Conservation (phyloP, 768 basidiomycete genomes). For the Saitozyma podzolica region DNA sequence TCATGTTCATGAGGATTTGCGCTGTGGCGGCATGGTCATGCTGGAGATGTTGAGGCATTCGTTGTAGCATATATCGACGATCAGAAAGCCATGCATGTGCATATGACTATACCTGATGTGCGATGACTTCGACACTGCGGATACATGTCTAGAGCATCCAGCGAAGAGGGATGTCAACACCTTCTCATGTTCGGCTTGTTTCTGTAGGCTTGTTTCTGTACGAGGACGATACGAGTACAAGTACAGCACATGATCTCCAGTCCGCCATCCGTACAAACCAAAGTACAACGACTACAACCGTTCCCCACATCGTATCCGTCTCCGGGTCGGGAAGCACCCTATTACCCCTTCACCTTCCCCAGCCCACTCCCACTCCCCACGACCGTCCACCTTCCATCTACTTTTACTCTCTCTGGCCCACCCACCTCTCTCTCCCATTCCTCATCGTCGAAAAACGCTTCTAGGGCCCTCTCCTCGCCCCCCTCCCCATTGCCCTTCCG, state of each 20-base stretch:
- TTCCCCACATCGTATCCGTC: too few relatives aligned
- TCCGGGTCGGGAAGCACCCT: too few relatives aligned
- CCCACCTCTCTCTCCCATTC: constrained; percentile 36
- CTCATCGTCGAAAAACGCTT: constrained; percentile 39
- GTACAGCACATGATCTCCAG: too few relatives aligned
- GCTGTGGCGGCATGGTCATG: too few relatives aligned
- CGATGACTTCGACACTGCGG: too few relatives aligned
- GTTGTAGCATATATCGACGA: background rate
- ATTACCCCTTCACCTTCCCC: background rate
- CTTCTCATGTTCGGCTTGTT: too few relatives aligned
- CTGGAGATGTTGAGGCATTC: background rate
- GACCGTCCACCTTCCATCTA: constrained; percentile 29
- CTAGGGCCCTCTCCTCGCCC: constrained; percentile 32
- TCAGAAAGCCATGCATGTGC: background rate
- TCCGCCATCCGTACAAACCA: too few relatives aligned
- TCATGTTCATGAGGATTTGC: background rate
- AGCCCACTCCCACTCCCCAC: constrained; percentile 16
- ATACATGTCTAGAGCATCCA: too few relatives aligned
- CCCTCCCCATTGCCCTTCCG: constrained; percentile 3
- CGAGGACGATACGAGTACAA: too few relatives aligned
- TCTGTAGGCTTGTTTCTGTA: too few relatives aligned
- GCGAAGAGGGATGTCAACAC: too few relatives aligned
- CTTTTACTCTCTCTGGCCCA: constrained; percentile 8
- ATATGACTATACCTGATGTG: background rate
- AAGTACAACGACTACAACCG: too few relatives aligned